Evolutionary conservation across 805 yeast species (phyloP), one percentile per base, ranked within the genome.

Genomic region (Zygosaccharomyces gambellarensis): DNA sequence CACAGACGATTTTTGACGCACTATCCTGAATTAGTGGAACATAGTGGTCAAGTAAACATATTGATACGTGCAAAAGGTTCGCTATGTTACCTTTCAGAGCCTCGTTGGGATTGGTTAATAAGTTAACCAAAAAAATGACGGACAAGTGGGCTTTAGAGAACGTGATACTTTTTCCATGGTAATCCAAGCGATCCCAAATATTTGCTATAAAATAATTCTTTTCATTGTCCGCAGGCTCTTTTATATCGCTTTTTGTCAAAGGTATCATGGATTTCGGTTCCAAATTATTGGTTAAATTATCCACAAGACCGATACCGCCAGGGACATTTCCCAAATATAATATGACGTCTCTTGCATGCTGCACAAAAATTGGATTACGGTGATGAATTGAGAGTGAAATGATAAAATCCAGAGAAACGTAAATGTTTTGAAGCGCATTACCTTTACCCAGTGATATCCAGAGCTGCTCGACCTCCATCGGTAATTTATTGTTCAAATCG

Each of bases 361-460:
- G 86, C 23, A 94, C 89, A 65, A 90, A 86, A 1, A 74, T 68
- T 0, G 94, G 79, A 58, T 83, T 87, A 51, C 87, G 79, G 45
- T 85, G 74, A 36, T 81, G 81, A 47, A 90, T 70, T 34, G 95
- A 83, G 31, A 83, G 80, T 21, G 75, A 75, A 40, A 87, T 72
- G 39, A 89, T 72, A 61, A 82, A 94, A 40, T 83, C 85, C 60
- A 88, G 68, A 19, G 89, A 85, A 1, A 80, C 82, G 40, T 81
- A 81, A 19, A 84, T 83, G 59, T 92, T 90, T n/a, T 71, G 75
- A 28, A 79, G 76, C 27, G 79, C 76, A n/a, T 78, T 76, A 4
- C 85, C 87, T 44, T 78, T 80, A 1, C 95, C 96, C n/a, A 94
- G 71, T 0, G 97, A 92, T 4, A 87, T 89, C 99, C 99, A 94